Percentiles rank a stretch among this genome's conserved stretches.
phyloP scores from a whole-genome alignment of 371 early-diverging fungal genomes.

The Encephalitozoon intestinalis region DNA sequence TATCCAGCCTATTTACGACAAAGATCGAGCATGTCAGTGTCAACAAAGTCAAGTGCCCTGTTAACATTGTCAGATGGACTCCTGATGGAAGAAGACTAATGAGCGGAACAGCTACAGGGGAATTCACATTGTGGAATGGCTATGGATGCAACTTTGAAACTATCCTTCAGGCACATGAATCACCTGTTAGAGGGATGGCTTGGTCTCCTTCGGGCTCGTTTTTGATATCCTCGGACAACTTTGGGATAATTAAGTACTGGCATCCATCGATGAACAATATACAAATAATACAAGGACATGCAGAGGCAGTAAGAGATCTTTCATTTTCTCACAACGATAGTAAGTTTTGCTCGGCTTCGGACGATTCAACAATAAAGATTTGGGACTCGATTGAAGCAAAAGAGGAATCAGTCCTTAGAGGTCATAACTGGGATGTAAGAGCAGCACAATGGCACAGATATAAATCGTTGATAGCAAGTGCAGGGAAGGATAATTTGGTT shows the following conservation, averaged over 20 bases:
- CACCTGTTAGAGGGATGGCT: constrained; percentile 82
- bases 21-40: constrained; percentile 87
- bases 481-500: constrained; percentile 89
- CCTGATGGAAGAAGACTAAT: constrained; percentile 93
- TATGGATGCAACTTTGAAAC: constrained; percentile 97
- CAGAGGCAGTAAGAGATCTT: constrained; percentile 77
- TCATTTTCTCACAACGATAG: constrained; percentile 76
- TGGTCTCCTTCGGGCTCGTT: constrained; percentile 93
- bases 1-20: constrained; percentile 72
- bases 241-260: constrained; percentile 95
- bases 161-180: constrained; percentile 74
- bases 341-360: constrained; percentile 90
- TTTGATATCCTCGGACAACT: constrained; percentile 87
- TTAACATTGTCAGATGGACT: constrained; percentile 90
- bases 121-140: constrained; percentile 98
- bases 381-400: constrained; percentile 81
- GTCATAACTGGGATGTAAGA: constrained; percentile 98
- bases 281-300: constrained; percentile 79
- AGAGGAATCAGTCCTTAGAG: constrained; percentile 67
- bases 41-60: constrained; percentile 86
- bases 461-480: constrained; percentile 84
- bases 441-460: constrained; percentile 94
- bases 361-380: constrained; percentile 88
- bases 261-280: constrained; percentile 94
- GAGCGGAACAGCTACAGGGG: constrained; percentile 89